Conservation (phyloP, 2,329 filamentous ascomycete species). For the Arthrinium phaeospermum region DNA sequence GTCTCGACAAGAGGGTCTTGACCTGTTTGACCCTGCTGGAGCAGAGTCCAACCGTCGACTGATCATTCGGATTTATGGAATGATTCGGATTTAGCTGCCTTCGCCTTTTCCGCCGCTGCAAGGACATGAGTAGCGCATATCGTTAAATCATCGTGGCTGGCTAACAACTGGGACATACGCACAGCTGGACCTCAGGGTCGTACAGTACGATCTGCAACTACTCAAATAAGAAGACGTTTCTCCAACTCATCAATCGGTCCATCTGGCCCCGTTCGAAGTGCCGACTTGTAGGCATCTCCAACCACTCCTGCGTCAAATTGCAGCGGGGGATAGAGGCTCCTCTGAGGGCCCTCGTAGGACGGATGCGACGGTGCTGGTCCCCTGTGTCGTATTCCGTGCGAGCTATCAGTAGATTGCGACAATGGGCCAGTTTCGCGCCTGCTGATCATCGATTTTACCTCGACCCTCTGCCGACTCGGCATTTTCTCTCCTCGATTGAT, state of each 20-base stretch:
- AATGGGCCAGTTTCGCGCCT: constrained; percentile 9
- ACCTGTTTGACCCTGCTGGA: constrained; percentile 1
- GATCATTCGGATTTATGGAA: not conserved
- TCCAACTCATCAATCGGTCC: not conserved
- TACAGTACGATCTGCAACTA: not conserved
- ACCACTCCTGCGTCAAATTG: not conserved
- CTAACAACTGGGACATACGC: not conserved
- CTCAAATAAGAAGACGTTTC: not conserved
- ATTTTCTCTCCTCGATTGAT: not conserved
- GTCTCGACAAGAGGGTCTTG: not conserved
- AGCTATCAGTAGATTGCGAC: not conserved
- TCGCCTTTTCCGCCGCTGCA: not conserved
- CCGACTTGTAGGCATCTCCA: not conserved
- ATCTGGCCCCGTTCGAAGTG: not conserved
- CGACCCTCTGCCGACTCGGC: not conserved
- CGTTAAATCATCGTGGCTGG: constrained; percentile 1
- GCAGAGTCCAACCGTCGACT: not conserved
- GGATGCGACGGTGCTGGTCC: not conserved
- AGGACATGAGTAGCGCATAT: not conserved
- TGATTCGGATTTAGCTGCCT: not conserved
- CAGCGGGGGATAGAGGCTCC: constrained; percentile 1
- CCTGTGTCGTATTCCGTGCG: not conserved
- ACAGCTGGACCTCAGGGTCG: not conserved
- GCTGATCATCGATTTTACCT: constrained; percentile 8
- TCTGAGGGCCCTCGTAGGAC: not conserved